Conservation (phyloP, 345 rosid species). For the Brassica cretica region DNA sequence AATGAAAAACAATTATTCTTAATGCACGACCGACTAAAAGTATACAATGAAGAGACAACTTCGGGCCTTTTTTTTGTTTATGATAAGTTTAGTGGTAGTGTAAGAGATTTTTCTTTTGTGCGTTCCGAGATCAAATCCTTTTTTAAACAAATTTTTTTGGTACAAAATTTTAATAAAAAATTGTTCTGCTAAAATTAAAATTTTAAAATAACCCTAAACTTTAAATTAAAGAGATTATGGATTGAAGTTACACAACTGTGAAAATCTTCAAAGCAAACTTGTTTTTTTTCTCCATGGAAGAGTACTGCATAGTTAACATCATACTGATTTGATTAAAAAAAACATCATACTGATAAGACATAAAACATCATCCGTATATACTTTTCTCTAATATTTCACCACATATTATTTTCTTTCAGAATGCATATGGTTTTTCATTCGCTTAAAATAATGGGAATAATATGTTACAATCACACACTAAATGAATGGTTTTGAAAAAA, state of each 20-base stretch:
- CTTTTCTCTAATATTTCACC: too few relatives aligned
- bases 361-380: not conserved
- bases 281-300: not conserved
- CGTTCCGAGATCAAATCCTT: not conserved
- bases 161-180: not conserved
- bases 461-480: not conserved
- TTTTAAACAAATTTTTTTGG: not conserved
- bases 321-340: too few relatives aligned
- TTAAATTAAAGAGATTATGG: not conserved
- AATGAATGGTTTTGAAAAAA: not conserved
- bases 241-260: not conserved
- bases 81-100: not conserved
- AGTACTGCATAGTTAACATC: not conserved
- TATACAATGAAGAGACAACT: not conserved
- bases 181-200: not conserved
- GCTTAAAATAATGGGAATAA: not conserved
- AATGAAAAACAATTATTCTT: slow-evolving; percentile 18
- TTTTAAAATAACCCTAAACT: not conserved
- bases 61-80: not conserved
- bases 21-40: slow-evolving; percentile 18
- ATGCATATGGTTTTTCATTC: not conserved
- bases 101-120: not conserved
- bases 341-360: not conserved
- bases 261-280: not conserved
- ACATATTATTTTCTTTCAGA: not conserved